Base-by-base conservation (phyloP, 1,284 basidiomycete species). In the Pisolithus thermaeus region DNA sequence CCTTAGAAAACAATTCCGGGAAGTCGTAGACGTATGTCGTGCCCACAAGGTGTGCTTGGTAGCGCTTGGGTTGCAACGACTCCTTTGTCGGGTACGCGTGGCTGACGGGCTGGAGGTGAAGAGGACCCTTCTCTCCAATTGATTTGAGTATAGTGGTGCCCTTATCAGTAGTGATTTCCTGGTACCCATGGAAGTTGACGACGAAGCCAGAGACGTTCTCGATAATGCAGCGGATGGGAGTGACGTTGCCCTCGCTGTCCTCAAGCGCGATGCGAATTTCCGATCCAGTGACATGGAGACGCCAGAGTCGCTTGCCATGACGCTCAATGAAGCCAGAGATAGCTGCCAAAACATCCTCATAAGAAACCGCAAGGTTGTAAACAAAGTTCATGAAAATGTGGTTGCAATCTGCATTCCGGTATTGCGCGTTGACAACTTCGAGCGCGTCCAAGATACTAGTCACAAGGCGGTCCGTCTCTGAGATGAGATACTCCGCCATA, bases 11-110 rank as follows among this genome's bases (percentile, higher is more conserved):
- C 53, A 99, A 83, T 65, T 97, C 96, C 46, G 97, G 94, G 84
- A 99, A 98, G 75, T 99, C 97, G 74, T 99, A 95, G 40, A 90
- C 95, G 67, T 99, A 99, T 46, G 96, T 99, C 30, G 97, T 99
- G 55, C 97, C 96, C 58, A 97, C 87, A 52, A 97, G 84, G 71
- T 99, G 97, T n/a, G 97, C 97, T 66, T 98, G 95, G 76, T 97
- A 98, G 61, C 97, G 93, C 70, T 97, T 95, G 52, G 96, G 95
- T 71, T 99, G 97, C 49, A 99, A 78, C n/a, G 94, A 97, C 69
- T 97, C 95, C 74, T 97, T 99, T 54, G 96, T 98, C 16, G 95
- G 83, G 73, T 99, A 98, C 0, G 92, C 79, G 59, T 87, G 84
- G 70, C 92, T 89, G 59, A 95, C 93, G 25, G 92, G 92, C 71